Evolutionary conservation across 306 rosid genomes (phyloP), one percentile per base, ranked within the genome.

Genomic region (Luffa acutangula): DNA sequence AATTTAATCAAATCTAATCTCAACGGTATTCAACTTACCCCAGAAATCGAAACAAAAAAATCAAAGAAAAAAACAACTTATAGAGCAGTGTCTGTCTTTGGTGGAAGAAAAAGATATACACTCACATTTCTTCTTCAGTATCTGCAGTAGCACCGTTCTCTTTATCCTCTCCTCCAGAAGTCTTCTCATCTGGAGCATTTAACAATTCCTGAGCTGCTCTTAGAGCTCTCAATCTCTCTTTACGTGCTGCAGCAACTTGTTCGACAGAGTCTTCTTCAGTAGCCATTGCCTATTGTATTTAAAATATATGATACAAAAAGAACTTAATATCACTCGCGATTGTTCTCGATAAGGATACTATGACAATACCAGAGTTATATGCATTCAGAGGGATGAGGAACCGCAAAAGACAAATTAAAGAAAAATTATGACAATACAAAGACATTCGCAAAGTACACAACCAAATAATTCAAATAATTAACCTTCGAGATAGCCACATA

Each of bases 171-270:
- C 14, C 85, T 76, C 77, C 84, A 13, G 80, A 12, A 59, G 85
- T 67, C 4, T 84, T 80, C 36, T 82, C 90, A 60, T 94, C 96
- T 6, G 97, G 88, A 70, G 88, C 79, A 82, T 12, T 88, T 43
- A 86, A 78, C 56, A 95, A 85, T 70, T 91, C 87, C 51, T 89
- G 93, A 18, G 99, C 97, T n/a, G 93, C 89, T 83, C 88, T 90
- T 7, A 93, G 92, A 25, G 99, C 91, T 52, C 70, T 88, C 8
- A 93, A 85, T 83, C 97, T 91, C 82, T 95, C 99, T 31, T 87
- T 86, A 57, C 99, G 99, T 0, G 89, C 87, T 4, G 91, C 87
- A n/a, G 80, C 95, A 41, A 86, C 88, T 89, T 87, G 88, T 48
- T 92, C 96, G 48, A 91, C 67, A 37, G 97, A 87, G 15, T 86